A percentile compares a stretch with the other conserved stretches of the same genome.
phyloP scores from a whole-genome alignment of 2,329 filamentous ascomycete genomes.

The Tothia fuscella region DNA sequence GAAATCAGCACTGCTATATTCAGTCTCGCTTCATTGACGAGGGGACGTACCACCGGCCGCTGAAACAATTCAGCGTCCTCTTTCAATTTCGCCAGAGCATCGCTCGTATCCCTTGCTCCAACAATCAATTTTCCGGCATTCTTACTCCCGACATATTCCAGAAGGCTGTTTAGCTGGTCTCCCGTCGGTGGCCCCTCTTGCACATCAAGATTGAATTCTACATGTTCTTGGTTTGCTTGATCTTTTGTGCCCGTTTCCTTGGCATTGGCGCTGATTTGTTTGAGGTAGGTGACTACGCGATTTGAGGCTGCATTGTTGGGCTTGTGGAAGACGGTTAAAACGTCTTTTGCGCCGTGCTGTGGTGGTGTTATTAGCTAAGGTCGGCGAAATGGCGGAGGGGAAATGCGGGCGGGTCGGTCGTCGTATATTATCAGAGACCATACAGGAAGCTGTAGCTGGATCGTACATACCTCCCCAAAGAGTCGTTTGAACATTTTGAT shows the following conservation, averaged over 20 bases:
- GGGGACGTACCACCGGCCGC: constrained; percentile 63
- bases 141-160: constrained; percentile 63
- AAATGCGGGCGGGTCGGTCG: background rate
- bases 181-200: constrained; percentile 68
- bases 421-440: constrained; percentile 2
- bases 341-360: constrained; percentile 48
- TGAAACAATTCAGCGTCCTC: constrained; percentile 57
- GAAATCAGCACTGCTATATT: background rate
- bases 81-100: constrained; percentile 71
- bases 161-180: constrained; percentile 71
- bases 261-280: constrained; percentile 63
- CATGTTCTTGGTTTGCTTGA: constrained; percentile 51
- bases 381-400: background rate
- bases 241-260: constrained; percentile 57
- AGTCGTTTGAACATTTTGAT: constrained; percentile 31
- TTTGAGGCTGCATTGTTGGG: constrained; percentile 60
- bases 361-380: constrained; percentile 5
- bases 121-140: constrained; percentile 55
- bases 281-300: constrained; percentile 63
- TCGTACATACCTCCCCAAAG: constrained; percentile 31
- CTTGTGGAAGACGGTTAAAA: constrained; percentile 93
- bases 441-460: constrained; percentile 11
- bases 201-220: constrained; percentile 77
- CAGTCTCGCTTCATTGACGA: constrained; percentile 11
- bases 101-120: constrained; percentile 60